These are phyloP conservation scores for Coniochaeta pulveracea DNA, from an alignment of 2,329 filamentous ascomycete species.

Conservation along the genomic window DNA sequence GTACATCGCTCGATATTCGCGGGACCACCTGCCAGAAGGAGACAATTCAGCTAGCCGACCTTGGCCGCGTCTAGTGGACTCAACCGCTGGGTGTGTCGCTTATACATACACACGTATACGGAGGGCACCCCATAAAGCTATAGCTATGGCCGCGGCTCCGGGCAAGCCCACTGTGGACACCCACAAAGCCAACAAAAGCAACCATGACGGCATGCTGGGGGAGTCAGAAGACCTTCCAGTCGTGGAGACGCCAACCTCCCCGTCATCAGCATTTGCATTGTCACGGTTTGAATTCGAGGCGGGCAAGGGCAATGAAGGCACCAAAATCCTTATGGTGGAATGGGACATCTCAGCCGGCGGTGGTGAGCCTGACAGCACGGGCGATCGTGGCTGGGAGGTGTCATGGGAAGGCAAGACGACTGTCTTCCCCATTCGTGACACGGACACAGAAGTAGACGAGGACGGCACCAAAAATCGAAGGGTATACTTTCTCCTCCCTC, in stretches of 20 bases:
- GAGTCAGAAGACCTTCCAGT: conserved; percentile 11
- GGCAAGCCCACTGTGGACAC: conserved; percentile 1
- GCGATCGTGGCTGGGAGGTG: conserved; percentile 52
- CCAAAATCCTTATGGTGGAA: conserved; percentile 88
- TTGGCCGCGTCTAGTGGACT: too few relatives aligned
- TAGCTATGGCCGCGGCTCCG: conserved; percentile 1
- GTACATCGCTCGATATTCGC: too few relatives aligned
- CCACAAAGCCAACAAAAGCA: conserved; percentile 2
- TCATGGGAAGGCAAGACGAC: conserved; percentile 74
- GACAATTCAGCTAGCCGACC: too few relatives aligned
- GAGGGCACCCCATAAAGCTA: too few relatives aligned
- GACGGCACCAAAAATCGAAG: conserved; percentile 33
- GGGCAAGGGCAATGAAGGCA: conserved; percentile 67
- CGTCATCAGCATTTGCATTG: conserved; percentile 41
- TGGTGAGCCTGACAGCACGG: conserved; percentile 23
- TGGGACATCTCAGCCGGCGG: conserved; percentile 46
- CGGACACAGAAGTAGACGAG: conserved; percentile 23
- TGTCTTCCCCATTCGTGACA: conserved; percentile 55
- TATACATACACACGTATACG: too few relatives aligned
- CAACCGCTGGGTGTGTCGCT: too few relatives aligned
- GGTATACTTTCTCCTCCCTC: conserved; percentile 72
- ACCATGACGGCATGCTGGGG: not conserved
- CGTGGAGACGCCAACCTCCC: conserved; percentile 30
- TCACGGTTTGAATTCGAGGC: conserved; percentile 82
- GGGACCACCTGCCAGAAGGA: too few relatives aligned